These are phyloP conservation scores for Lentinula boryana DNA, from an alignment of 768 basidiomycete species.

Conservation along the genomic window DNA sequence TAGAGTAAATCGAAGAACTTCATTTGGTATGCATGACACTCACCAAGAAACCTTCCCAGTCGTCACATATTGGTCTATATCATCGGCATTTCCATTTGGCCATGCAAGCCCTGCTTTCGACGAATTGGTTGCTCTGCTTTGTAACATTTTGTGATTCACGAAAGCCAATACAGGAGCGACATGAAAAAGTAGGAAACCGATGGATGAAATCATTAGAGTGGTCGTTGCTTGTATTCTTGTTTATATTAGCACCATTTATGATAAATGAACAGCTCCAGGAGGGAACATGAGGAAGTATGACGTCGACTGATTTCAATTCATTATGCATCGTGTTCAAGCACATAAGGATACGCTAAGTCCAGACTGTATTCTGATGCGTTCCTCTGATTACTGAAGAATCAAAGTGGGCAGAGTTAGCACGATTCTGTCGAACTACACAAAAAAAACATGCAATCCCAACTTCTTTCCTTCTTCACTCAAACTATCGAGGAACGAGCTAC, in stretches of 20 bases:
- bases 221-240: not conserved
- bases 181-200: not conserved
- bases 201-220: not conserved
- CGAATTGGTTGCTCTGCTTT: slow-evolving; percentile 11
- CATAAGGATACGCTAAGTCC: not conserved
- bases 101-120: slow-evolving; percentile 49
- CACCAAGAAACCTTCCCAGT: slow-evolving; percentile 49
- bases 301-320: not conserved
- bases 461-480: too few relatives aligned
- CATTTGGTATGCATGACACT: slow-evolving; percentile 3
- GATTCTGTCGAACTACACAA: too few relatives aligned
- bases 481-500: not conserved
- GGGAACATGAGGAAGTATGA: not conserved
- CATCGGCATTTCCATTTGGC: slow-evolving; percentile 35
- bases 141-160: not conserved
- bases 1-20: not conserved
- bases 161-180: not conserved
- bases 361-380: not conserved
- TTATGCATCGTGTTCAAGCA: not conserved
- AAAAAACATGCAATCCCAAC: too few relatives aligned
- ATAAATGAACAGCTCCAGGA: not conserved
- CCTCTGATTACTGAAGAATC: too few relatives aligned
- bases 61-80: slow-evolving; percentile 34
- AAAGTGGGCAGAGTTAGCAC: too few relatives aligned
- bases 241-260: not conserved